Conservation (phyloP, 1,284 basidiomycete species). For the Lignosus rhinocerotis region DNA sequence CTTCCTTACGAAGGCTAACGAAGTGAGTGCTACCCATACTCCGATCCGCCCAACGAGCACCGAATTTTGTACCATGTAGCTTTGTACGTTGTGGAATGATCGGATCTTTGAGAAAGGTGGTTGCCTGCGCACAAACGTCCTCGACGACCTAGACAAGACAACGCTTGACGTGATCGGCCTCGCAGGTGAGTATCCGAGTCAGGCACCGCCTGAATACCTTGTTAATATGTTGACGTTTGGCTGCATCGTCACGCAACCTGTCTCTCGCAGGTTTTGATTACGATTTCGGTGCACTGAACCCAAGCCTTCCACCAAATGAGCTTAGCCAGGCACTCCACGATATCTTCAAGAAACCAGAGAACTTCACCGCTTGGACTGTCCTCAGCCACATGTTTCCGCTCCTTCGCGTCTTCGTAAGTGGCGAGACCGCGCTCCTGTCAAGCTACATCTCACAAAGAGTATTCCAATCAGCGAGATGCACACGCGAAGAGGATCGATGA, state of each 20-base stretch:
- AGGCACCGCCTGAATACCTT: no score
- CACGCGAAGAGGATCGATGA: background rate
- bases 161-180: constrained; percentile 55
- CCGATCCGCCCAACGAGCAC: background rate
- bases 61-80: constrained; percentile 13
- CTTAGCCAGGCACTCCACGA: constrained; percentile 41
- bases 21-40: constrained; percentile 34
- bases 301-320: constrained; percentile 35
- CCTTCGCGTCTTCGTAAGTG: background rate
- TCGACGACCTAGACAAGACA: constrained; percentile 40
- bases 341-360: constrained; percentile 7
- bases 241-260: no score
- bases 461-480: background rate
- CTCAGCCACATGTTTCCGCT: constrained; percentile 7
- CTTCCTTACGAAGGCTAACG: constrained; percentile 52
- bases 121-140: constrained; percentile 38
- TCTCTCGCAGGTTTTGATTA: constrained; percentile 48
- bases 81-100: constrained; percentile 30
- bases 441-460: background rate
- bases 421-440: background rate
- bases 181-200: constrained; percentile 34
- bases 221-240: no score
- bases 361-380: background rate
- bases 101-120: constrained; percentile 13
- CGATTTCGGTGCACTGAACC: constrained; percentile 42